Evolutionary conservation across 2,329 filamentous ascomycete species (phyloP).

Genomic region (Fusarium bulbicola): DNA sequence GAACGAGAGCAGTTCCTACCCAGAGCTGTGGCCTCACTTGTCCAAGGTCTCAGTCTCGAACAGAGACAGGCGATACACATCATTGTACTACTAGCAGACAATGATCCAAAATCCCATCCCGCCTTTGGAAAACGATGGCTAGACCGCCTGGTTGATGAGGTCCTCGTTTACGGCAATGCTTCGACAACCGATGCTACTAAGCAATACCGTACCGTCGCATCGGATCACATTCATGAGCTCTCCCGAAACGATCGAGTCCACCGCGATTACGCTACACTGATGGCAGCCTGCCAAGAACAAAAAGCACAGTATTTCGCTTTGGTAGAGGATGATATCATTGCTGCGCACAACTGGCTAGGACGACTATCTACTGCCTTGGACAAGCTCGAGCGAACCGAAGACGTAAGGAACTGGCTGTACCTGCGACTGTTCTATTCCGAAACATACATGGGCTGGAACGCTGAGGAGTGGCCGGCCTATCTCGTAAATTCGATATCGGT

Average conservation of each 20-base stretch:
- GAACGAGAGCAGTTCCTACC: conserved; percentile 40
- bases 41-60: conserved; percentile 40
- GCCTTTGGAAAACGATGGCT: conserved; percentile 45
- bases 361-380: conserved; percentile 14
- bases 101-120: conserved; percentile 37
- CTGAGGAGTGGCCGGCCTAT: conserved; percentile 45
- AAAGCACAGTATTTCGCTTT: conserved; percentile 43
- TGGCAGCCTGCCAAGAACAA: conserved; percentile 36
- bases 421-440: conserved; percentile 49
- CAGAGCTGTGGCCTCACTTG: conserved; percentile 42
- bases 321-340: conserved; percentile 48
- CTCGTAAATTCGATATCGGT: conserved; percentile 10
- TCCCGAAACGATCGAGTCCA: conserved; percentile 41
- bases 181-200: rapidly evolving
- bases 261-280: conserved; percentile 42
- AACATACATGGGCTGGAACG: conserved; percentile 48
- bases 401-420: conserved; percentile 42
- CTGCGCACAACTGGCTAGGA: conserved; percentile 44
- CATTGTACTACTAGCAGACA: conserved; percentile 44
- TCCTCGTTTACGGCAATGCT: conserved; percentile 40
- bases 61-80: conserved; percentile 43
- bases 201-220: not conserved
- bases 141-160: conserved; percentile 40
- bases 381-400: conserved; percentile 37
- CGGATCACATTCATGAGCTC: not conserved